Evolutionary conservation across 2,329 filamentous ascomycete genomes (phyloP).

Genomic region (Cladophialophora exuberans): DNA sequence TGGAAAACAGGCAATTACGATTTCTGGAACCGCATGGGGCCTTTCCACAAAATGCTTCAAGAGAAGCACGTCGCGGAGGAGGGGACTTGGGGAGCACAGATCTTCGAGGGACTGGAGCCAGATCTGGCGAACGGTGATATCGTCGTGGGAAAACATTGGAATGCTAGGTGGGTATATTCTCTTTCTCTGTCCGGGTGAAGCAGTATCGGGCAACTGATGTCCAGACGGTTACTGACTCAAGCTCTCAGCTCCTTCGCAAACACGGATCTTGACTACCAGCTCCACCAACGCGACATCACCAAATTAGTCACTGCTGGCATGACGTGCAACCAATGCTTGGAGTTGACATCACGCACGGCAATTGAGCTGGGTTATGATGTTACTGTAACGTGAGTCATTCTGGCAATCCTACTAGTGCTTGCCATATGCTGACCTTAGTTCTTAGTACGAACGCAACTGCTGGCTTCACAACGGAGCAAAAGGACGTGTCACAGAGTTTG

Average conservation of each 20-base stretch:
- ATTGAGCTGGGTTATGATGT: conserved; percentile 6
- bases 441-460: conserved; percentile 4
- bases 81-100: conserved; percentile 35
- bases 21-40: conserved; percentile 24
- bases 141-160: conserved; percentile 41
- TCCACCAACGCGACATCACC: conserved; percentile 39
- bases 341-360: not conserved
- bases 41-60: too few relatives aligned
- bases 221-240: too few relatives aligned
- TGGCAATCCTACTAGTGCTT: not conserved
- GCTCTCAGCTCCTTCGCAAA: conserved; percentile 41
- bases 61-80: too few relatives aligned
- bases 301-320: conserved; percentile 39
- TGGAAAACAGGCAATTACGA: too few relatives aligned
- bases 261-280: conserved; percentile 42
- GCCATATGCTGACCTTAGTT: not conserved
- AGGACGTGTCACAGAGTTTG: too few relatives aligned
- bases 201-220: not conserved
- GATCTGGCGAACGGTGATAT: conserved; percentile 36
- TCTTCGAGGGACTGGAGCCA: conserved; percentile 37
- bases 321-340: not conserved
- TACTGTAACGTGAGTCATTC: not conserved
- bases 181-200: not conserved
- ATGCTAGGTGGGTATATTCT: conserved; percentile 27
- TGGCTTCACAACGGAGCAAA: conserved; percentile 6